phyloP scores from a whole-genome alignment of 2,329 filamentous ascomycete genomes.

The Hypoxylon sp. region DNA sequence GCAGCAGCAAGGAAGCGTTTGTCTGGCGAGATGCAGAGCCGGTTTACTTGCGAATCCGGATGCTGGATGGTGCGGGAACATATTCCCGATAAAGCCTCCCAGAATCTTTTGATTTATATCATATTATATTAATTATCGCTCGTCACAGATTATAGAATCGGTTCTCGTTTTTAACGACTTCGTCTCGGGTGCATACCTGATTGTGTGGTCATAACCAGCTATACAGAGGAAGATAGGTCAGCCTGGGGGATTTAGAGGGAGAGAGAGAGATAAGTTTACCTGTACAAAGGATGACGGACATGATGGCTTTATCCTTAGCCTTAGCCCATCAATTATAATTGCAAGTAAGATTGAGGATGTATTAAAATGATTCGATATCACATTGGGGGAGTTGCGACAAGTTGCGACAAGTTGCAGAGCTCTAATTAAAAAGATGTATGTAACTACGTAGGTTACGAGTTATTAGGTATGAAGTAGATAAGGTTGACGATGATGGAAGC shows the following conservation, averaged over 20 bases:
- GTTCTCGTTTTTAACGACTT: too few relatives aligned
- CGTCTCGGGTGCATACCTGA: conserved; percentile 55
- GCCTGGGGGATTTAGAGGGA: conserved; percentile 8
- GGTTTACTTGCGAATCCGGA: conserved; percentile 97
- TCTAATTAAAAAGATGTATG: too few relatives aligned
- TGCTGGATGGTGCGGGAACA: conserved; percentile 98
- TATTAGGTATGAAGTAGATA: too few relatives aligned
- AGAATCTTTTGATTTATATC: conserved; percentile 64
- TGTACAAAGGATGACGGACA: conserved; percentile 71
- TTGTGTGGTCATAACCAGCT: conserved; percentile 72
- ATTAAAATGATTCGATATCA: too few relatives aligned
- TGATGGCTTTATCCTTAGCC: conserved; percentile 46
- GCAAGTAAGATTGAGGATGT: too few relatives aligned
- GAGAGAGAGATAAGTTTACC: conserved; percentile 51
- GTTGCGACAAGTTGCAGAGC: too few relatives aligned
- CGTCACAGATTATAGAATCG: too few relatives aligned
- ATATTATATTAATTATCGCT: neutral
- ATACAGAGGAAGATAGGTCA: conserved; percentile 29
- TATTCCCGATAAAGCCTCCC: conserved; percentile 97
- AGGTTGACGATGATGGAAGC: too few relatives aligned
- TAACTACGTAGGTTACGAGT: too few relatives aligned
- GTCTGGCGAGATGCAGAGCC: conserved; percentile 96
- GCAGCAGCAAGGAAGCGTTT: conserved; percentile 93
- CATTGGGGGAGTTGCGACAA: too few relatives aligned
- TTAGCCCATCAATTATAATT: too few relatives aligned